phyloP scores from a whole-genome alignment of 495 filamentous ascomycete genomes.

The Talaromyces stipitatus region DNA sequence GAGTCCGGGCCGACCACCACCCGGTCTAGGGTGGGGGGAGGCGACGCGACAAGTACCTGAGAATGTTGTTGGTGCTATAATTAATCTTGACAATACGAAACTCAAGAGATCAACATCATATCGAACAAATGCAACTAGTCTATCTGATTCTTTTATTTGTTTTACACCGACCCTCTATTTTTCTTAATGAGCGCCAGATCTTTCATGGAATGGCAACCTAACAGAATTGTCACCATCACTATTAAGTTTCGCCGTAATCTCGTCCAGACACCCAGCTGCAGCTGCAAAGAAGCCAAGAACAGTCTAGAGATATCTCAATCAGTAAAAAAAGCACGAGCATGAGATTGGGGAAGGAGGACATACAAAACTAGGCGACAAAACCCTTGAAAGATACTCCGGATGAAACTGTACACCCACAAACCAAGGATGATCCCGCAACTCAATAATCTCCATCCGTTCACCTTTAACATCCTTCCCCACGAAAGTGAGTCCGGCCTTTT shows the following conservation, averaged over 20 bases:
- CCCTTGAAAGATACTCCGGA: constrained; percentile 59
- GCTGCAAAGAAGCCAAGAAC: constrained; percentile 87
- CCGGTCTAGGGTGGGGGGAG: too few relatives aligned
- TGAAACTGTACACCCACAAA: constrained; percentile 90
- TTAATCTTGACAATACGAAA: too few relatives aligned
- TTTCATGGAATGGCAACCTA: not conserved
- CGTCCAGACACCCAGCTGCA: constrained; percentile 54
- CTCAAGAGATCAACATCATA: too few relatives aligned
- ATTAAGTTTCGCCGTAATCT: constrained; percentile 22
- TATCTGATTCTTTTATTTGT: not conserved
- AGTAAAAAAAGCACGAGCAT: not conserved
- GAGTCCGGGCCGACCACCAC: too few relatives aligned
- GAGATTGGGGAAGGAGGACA: not conserved
- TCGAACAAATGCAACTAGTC: not conserved
- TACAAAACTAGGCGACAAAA: not conserved
- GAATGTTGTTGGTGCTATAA: too few relatives aligned
- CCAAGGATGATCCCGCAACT: constrained; percentile 83
- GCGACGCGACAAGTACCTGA: too few relatives aligned
- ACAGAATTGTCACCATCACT: not conserved
- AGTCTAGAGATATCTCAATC: constrained; percentile 37
- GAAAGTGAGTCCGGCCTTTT: constrained; percentile 30
- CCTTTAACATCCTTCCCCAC: constrained; percentile 77
- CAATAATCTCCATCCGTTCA: constrained; percentile 84
- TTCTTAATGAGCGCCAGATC: not conserved
- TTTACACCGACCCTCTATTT: not conserved